Conservation (phyloP, 2,329 filamentous ascomycete species). For the Xylariaceae sp. region DNA sequence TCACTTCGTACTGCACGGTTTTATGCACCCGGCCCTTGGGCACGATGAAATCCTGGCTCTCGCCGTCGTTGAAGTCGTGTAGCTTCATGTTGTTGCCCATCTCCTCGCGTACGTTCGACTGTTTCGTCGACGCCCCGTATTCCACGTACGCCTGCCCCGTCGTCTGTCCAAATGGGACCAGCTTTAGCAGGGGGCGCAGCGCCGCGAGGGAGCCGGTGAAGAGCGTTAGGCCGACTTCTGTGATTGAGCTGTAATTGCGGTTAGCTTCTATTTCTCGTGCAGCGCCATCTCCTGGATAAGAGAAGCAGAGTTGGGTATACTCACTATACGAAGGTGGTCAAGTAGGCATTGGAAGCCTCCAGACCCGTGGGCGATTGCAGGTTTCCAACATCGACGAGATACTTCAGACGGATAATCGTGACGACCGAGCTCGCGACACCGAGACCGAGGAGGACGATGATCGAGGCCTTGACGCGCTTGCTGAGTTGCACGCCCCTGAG, state of each 20-base stretch:
- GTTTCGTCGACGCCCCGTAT: slow-evolving; percentile 16
- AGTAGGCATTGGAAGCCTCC: slow-evolving; percentile 21
- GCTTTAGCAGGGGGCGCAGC: slow-evolving; percentile 19
- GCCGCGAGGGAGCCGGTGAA: slow-evolving; percentile 20
- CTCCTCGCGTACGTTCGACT: slow-evolving; percentile 15
- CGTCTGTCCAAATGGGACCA: slow-evolving; percentile 19
- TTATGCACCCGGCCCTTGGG: slow-evolving; percentile 20
- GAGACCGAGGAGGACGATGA: slow-evolving; percentile 18
- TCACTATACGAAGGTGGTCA: slow-evolving; percentile 23
- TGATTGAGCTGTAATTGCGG: slow-evolving; percentile 15
- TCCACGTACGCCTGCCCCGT: slow-evolving; percentile 14
- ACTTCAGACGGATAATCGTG: slow-evolving; percentile 21
- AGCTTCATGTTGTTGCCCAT: slow-evolving; percentile 22
- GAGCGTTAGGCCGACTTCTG: slow-evolving; percentile 20
- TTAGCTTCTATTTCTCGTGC: slow-evolving; percentile 3
- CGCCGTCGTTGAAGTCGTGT: slow-evolving; percentile 20
- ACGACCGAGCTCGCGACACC: slow-evolving; percentile 21
- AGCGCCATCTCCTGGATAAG: not conserved
- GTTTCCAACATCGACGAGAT: slow-evolving; percentile 18
- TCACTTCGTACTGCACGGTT: slow-evolving; percentile 22
- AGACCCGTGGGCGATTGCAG: slow-evolving; percentile 15
- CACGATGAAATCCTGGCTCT: slow-evolving; percentile 22
- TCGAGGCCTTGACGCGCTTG: slow-evolving; percentile 15
- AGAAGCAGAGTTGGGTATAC: not conserved
- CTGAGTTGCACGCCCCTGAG: slow-evolving; percentile 20